Conservation (phyloP, 306 rosid species). For the Pyrus pyrifolia region DNA sequence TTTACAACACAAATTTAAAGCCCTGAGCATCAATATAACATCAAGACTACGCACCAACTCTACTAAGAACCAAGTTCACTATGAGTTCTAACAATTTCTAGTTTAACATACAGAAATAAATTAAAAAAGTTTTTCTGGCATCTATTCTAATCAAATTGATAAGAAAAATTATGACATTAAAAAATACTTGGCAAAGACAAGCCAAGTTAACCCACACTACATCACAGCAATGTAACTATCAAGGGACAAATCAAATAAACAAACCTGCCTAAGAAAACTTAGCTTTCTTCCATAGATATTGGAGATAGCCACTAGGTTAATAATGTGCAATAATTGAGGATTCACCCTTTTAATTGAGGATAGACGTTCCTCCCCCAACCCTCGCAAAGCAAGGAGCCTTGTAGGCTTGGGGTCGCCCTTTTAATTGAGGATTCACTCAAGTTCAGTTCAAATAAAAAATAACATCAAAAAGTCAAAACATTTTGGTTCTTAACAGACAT, state of each 20-base stretch:
- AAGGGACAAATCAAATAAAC: not conserved
- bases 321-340: not conserved
- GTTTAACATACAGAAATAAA: not conserved
- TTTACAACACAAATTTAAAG: not conserved
- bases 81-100: not conserved
- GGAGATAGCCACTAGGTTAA: not conserved
- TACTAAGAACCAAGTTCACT: not conserved
- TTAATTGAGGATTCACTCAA: not conserved
- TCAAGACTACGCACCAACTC: not conserved
- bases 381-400: no score
- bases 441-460: not conserved
- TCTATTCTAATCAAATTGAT: not conserved
- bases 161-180: not conserved
- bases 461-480: not conserved
- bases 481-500: not conserved
- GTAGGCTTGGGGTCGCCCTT: no score
- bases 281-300: not conserved
- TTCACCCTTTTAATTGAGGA: no score
- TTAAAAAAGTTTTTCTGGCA: not conserved
- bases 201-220: not conserved
- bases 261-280: not conserved
- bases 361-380: no score
- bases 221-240: not conserved
- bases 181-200: not conserved
- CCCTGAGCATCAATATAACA: not conserved